Conservation (phyloP, 257 asterid genomes). For the Fraxinus excelsior region DNA sequence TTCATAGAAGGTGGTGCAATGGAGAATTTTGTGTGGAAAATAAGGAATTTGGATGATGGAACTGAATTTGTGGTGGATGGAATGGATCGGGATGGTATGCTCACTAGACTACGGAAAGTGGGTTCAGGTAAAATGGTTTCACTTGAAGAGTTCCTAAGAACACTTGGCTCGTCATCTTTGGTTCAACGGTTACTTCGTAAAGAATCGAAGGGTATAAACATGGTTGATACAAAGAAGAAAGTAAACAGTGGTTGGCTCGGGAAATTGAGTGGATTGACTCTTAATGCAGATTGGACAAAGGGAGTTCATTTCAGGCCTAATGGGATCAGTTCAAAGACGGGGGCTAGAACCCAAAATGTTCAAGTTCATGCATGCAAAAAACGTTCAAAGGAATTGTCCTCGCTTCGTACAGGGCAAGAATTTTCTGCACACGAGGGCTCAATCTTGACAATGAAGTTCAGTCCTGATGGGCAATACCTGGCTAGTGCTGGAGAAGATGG, state of each 20-base stretch:
- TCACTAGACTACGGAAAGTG: slow-evolving; percentile 46
- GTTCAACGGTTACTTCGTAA: slow-evolving; percentile 55
- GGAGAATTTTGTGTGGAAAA: slow-evolving; percentile 37
- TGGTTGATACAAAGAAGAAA: slow-evolving; percentile 45
- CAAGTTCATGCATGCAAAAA: slow-evolving; percentile 50
- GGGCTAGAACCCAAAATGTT: slow-evolving; percentile 38
- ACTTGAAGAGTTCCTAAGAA: slow-evolving; percentile 65
- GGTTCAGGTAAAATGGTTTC: slow-evolving; percentile 58
- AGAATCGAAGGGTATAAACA: slow-evolving; percentile 33
- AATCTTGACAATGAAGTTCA: slow-evolving; percentile 83
- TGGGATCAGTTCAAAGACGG: slow-evolving; percentile 24
- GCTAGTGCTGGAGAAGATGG: slow-evolving; percentile 96
- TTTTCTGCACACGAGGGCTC: slow-evolving; percentile 87
- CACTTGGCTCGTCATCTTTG: slow-evolving; percentile 58
- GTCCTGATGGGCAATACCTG: slow-evolving; percentile 76
- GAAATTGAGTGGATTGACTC: slow-evolving; percentile 41
- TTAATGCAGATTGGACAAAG: slow-evolving; percentile 38
- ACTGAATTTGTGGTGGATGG: slow-evolving; percentile 52
- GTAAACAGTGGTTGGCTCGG: slow-evolving; percentile 61
- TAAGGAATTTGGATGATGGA: slow-evolving; percentile 54
- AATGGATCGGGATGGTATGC: slow-evolving; percentile 43
- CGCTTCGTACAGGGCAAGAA: slow-evolving; percentile 73
- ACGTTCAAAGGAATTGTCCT: slow-evolving; percentile 63
- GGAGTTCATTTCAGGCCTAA: slow-evolving; percentile 39
- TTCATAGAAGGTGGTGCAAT: slow-evolving; percentile 32